Conservation (phyloP, 2,329 filamentous ascomycete genomes). For the Dryadomyces quercivorus region DNA sequence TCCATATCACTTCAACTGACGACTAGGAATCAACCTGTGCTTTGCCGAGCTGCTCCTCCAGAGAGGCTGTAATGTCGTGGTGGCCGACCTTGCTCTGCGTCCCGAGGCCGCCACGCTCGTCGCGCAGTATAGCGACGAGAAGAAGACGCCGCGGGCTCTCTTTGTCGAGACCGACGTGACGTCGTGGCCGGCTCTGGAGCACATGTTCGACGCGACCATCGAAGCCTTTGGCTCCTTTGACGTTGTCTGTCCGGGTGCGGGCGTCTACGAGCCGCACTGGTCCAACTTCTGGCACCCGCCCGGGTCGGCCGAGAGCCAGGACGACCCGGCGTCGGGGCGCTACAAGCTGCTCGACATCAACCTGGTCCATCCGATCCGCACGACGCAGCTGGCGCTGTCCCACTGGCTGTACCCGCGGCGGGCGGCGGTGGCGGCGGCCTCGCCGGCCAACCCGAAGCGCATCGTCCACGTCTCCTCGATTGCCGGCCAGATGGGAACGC, state of each 20-base stretch:
- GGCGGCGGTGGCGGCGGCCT: constrained; percentile 4
- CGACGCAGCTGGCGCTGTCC: constrained; percentile 26
- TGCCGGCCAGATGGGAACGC: constrained; percentile 22
- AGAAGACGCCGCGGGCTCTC: constrained; percentile 16
- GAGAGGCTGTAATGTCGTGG: constrained; percentile 29
- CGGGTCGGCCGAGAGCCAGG: constrained; percentile 20
- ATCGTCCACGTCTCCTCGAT: constrained; percentile 23
- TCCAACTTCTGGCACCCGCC: constrained; percentile 27
- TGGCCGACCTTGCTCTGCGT: constrained; percentile 30
- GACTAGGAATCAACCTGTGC: constrained; percentile 27
- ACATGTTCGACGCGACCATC: constrained; percentile 22
- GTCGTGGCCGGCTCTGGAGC: constrained; percentile 24
- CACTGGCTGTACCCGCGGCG: constrained; percentile 18
- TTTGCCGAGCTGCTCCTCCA: constrained; percentile 30
- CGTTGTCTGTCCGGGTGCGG: constrained; percentile 32
- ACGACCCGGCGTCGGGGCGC: constrained; percentile 14
- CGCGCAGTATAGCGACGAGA: constrained; percentile 8
- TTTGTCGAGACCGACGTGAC: constrained; percentile 33
- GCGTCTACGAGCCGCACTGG: constrained; percentile 32
- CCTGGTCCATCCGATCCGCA: constrained; percentile 27
- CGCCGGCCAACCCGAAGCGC: constrained; percentile 9
- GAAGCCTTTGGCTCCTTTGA: constrained; percentile 25
- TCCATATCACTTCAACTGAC: too few species aligned
- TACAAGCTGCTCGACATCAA: constrained; percentile 28
- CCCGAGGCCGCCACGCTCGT: constrained; percentile 27